Evolutionary conservation across 352 stramenopile genomes (phyloP).

Genomic region (Pythium dissimile): DNA sequence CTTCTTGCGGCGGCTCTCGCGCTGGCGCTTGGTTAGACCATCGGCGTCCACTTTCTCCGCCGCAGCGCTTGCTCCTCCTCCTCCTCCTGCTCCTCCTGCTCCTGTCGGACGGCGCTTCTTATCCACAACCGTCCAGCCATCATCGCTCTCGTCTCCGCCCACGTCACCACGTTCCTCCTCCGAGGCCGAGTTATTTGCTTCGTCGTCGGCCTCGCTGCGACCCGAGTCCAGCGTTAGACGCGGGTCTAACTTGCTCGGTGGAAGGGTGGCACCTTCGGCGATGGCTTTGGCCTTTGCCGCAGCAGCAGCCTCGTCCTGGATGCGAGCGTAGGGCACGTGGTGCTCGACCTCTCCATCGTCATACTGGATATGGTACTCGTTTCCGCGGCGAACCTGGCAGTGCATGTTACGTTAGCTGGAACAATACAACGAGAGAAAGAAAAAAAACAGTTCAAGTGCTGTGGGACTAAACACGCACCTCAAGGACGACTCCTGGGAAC

Average conservation of each 20-base stretch:
- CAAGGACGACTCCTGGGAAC: slow-evolving; percentile 61
- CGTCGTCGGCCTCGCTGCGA: slow-evolving; percentile 8
- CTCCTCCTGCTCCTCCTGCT: neutral
- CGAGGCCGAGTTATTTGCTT: slow-evolving; percentile 11
- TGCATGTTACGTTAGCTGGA: neutral
- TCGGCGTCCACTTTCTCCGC: slow-evolving; percentile 29
- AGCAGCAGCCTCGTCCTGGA: slow-evolving; percentile 25
- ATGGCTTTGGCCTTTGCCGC: slow-evolving; percentile 3
- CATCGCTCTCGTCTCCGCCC: slow-evolving; percentile 41
- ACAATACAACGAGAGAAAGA: neutral
- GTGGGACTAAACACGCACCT: slow-evolving; percentile 29
- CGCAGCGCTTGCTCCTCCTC: slow-evolving; percentile 2
- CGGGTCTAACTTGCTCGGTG: neutral
- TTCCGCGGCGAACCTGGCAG: slow-evolving; percentile 30
- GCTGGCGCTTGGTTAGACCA: slow-evolving; percentile 75
- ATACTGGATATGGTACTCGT: slow-evolving; percentile 71
- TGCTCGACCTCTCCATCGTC: slow-evolving; percentile 76
- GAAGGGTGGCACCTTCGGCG: neutral
- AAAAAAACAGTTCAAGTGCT: neutral
- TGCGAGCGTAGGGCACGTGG: slow-evolving; percentile 52
- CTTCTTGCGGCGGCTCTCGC: slow-evolving; percentile 74
- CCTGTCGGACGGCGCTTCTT: neutral
- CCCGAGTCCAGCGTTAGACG: slow-evolving; percentile 1
- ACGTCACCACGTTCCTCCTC: slow-evolving; percentile 2
- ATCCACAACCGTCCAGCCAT: slow-evolving; percentile 72